Evolutionary conservation across 148 eudicot species (phyloP).

Genomic region (Polygonum aviculare): DNA sequence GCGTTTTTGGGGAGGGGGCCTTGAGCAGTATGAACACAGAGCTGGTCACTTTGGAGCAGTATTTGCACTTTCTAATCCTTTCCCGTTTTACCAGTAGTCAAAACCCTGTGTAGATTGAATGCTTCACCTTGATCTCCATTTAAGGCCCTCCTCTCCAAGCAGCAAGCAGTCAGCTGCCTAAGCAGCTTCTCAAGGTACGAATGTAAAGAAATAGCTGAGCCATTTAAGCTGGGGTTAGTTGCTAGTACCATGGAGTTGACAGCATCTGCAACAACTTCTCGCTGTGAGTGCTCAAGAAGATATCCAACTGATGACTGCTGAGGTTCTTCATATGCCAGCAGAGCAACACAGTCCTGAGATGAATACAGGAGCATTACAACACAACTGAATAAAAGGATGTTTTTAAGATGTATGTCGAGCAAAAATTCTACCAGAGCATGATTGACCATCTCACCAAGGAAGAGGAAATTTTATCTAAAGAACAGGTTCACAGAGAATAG

Average conservation of each 20-base stretch:
- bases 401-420: neutral
- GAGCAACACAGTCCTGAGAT: slow-evolving; percentile 70
- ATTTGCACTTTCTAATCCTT: slow-evolving; percentile 10
- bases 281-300: slow-evolving; percentile 66
- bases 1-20: neutral
- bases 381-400: neutral
- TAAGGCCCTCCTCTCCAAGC: slow-evolving; percentile 64
- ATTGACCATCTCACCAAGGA: neutral
- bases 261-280: slow-evolving; percentile 84
- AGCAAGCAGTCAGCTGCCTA: slow-evolving; percentile 73
- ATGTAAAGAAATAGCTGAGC: slow-evolving; percentile 41
- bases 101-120: slow-evolving; percentile 49
- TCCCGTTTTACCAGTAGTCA: slow-evolving; percentile 34
- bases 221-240: slow-evolving; percentile 50
- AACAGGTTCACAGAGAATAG: neutral
- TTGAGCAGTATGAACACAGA: neutral
- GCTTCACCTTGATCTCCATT: slow-evolving; percentile 89
- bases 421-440: neutral
- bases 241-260: slow-evolving; percentile 74
- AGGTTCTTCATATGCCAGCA: slow-evolving; percentile 85
- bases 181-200: slow-evolving; percentile 74
- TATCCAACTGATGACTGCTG: slow-evolving; percentile 62
- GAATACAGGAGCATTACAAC: neutral
- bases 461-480: neutral
- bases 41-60: neutral